Base-by-base conservation (phyloP, 2,329 filamentous ascomycete species). In the Alternaria arbusti region DNA sequence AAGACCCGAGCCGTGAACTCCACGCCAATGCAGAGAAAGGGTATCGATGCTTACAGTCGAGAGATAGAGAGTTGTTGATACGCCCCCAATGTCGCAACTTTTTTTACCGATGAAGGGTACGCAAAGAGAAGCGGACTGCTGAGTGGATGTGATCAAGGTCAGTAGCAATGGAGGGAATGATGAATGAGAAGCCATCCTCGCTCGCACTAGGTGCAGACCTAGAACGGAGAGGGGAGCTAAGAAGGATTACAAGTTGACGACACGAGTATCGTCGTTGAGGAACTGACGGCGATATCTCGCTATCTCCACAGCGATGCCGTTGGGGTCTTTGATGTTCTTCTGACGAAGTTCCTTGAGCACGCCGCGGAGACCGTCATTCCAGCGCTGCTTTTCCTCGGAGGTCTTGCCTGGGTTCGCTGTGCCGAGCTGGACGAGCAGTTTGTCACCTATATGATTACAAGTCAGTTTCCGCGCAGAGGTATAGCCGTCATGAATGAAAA, bases 401-500 rank as follows among this genome's bases (percentile, higher is more conserved):
- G 84, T 86, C 74, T 88, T 89, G 68, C 88, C 88, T 65, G 80
- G 79, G 44, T 90, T 88, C 47, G 88, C 85, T 50, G 86, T 88
- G 47, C 91, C 91, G 57, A 94, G 86, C 70, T 91, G 88, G 60
- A 91, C 85, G 68, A 94, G 87, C 68, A 93, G 89, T 76, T 89
- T 87, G 78, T 91, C 88, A 83, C 93, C 91, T 94, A 81, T 36
- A 44, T 62, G 60, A 63, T 28, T n/a, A 17, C 15, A 69, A 77
- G 78, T 84, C 72, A 83, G 80, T 79, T 66, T 72, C 70, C 66
- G 77, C 69, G 74, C 69, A 65, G 4, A 17, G 15, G 13, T 52
- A 52, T 22, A 40, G 49, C 23, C 30, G 8, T 2, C 5, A 59
- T 69, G 69, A 75, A 76, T 74, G 76, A 71, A 63, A 70, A 61